Percentiles rank a stretch among this genome's conserved stretches.
phyloP scores from a whole-genome alignment of 2,329 filamentous ascomycete species.

The Epichloe uncinata region DNA sequence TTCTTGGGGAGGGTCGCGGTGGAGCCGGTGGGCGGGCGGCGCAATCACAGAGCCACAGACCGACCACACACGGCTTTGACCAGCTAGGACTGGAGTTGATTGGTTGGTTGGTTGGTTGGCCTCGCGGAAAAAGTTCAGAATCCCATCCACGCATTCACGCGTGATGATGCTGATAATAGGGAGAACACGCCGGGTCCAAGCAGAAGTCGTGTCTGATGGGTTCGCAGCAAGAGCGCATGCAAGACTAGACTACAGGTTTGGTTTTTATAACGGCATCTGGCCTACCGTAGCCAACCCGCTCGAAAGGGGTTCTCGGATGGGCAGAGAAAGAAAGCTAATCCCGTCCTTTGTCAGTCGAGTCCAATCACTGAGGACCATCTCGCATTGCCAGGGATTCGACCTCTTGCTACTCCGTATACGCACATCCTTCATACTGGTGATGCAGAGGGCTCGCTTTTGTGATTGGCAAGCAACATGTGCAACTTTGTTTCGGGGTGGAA shows the following conservation, averaged over 20 bases:
- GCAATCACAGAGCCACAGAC: too few species aligned
- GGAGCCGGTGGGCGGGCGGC: slow-evolving; percentile 2
- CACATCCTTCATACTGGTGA: not conserved
- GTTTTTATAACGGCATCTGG: too few species aligned
- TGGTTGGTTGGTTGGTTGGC: not conserved
- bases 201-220: not conserved
- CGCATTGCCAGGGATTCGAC: not conserved
- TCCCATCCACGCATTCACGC: not conserved
- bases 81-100: not conserved
- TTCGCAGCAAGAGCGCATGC: not conserved
- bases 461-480: not conserved
- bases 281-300: too few species aligned
- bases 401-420: not conserved
- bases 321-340: not conserved
- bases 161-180: not conserved
- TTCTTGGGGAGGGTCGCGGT: slow-evolving; percentile 3
- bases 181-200: not conserved
- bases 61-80: too few species aligned
- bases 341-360: not conserved
- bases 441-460: not conserved
- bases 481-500: not conserved
- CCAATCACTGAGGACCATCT: not conserved
- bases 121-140: not conserved
- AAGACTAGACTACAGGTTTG: not conserved
- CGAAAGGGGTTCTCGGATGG: not conserved